A percentile compares a stretch with the other conserved stretches of the same genome.
Conservation (phyloP, 768 basidiomycete species). For the Boletus speciosus region DNA sequence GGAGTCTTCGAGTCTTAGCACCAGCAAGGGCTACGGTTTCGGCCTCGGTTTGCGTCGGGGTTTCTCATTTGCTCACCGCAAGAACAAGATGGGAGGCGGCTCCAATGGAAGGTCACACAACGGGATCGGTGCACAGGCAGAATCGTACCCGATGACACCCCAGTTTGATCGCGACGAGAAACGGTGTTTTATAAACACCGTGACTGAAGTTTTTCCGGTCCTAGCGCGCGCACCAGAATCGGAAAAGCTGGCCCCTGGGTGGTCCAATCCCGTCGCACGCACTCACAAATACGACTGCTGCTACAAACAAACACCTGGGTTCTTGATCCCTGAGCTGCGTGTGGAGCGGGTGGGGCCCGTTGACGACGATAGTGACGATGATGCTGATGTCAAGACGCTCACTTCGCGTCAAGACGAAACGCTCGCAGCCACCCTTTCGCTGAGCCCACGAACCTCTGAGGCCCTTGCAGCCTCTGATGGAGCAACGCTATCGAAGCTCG, state of each 20-base stretch:
- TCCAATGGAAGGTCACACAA: constrained; percentile 19
- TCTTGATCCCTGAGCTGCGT: constrained; percentile 23
- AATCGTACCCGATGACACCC: constrained; percentile 22
- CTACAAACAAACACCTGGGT: constrained; percentile 8
- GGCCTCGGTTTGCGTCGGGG: constrained; percentile 30
- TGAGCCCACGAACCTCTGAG: constrained; percentile 46
- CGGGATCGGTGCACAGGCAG: constrained; percentile 6
- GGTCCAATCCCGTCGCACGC: constrained; percentile 24
- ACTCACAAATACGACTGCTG: constrained; percentile 2
- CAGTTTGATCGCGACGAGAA: constrained; percentile 28
- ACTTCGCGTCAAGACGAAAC: constrained; percentile 31
- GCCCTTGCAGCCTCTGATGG: constrained; percentile 8
- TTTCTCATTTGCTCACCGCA: constrained; percentile 25
- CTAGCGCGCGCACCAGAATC: constrained; percentile 25
- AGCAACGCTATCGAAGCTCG: constrained; percentile 1
- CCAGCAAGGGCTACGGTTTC: constrained; percentile 34
- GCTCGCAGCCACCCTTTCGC: constrained; percentile 40
- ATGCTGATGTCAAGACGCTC: constrained; percentile 31
- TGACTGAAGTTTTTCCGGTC: constrained; percentile 17
- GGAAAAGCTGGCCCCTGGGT: constrained; percentile 33
- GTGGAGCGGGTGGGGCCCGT: constrained; percentile 8
- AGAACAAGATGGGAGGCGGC: constrained; percentile 18
- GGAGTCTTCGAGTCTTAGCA: constrained; percentile 27
- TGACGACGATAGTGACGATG: constrained; percentile 22
- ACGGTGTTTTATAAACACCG: constrained; percentile 23